These are phyloP conservation scores for Schrenkiella parvula DNA, from an alignment of 345 rosid genomes.

Conservation along the genomic window DNA sequence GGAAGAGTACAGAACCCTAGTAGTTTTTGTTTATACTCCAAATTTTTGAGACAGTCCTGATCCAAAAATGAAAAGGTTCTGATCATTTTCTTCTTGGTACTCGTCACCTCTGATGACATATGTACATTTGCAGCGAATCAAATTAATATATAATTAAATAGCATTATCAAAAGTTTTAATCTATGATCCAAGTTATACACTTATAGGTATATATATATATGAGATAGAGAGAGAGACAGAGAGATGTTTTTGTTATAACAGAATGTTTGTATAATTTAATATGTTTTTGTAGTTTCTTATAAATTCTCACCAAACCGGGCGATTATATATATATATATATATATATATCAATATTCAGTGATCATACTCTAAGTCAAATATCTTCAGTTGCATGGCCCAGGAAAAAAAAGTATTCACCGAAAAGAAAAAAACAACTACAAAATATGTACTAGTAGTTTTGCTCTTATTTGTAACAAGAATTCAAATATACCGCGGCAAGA, in stretches of 20 bases:
- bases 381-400: not conserved
- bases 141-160: not conserved
- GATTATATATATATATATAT: not conserved
- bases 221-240: not conserved
- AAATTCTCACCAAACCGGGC: slow-evolving; percentile 12
- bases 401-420: not conserved
- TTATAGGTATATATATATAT: not conserved
- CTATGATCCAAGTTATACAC: not conserved
- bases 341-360: not conserved
- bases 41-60: not conserved
- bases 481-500: not conserved
- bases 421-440: not conserved
- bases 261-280: slow-evolving; percentile 19
- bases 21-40: not conserved
- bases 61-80: not conserved
- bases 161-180: not conserved
- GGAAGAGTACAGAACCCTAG: not conserved
- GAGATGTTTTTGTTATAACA: not conserved
- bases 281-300: slow-evolving; percentile 7
- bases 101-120: slow-evolving; percentile 6
- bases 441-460: too few species aligned
- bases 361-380: not conserved
- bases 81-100: slow-evolving; percentile 16
- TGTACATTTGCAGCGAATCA: slow-evolving; percentile 17
- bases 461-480: not conserved